Evolutionary conservation across 2,329 filamentous ascomycete genomes (phyloP).

Genomic region (Aureobasidium leucospermi): DNA sequence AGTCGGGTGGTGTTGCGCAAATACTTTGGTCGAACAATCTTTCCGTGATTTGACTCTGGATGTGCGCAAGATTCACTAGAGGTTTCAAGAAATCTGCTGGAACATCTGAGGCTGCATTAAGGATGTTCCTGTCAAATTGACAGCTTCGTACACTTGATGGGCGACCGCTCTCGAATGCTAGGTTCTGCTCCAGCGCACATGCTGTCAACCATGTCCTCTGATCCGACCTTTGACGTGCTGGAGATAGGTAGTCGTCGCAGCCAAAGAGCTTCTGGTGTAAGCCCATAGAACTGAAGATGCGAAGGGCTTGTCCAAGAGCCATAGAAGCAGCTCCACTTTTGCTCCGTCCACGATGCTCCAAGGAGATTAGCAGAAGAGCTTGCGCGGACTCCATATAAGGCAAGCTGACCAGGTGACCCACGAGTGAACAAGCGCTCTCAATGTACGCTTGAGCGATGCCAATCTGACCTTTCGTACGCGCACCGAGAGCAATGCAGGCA

Average conservation of each 20-base stretch:
- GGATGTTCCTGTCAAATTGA: neutral
- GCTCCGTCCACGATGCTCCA: neutral
- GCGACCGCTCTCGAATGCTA: neutral
- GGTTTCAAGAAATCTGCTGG: neutral
- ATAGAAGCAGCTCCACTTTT: neutral
- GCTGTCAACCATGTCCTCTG: neutral
- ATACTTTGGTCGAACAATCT: neutral
- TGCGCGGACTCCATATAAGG: neutral
- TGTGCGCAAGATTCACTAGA: neutral
- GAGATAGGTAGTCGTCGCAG: neutral
- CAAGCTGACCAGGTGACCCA: neutral
- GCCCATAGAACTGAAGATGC: neutral
- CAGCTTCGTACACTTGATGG: neutral
- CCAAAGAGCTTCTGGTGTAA: neutral
- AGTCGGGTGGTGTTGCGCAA: neutral
- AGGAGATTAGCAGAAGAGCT: neutral
- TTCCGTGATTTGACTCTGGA: neutral
- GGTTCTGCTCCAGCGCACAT: neutral
- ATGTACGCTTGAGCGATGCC: neutral
- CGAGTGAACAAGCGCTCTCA: neutral
- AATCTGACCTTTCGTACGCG: neutral
- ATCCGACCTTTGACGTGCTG: neutral
- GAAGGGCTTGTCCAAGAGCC: neutral
- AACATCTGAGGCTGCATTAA: neutral
- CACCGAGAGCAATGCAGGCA: neutral